These are phyloP conservation scores for Mentha longifolia DNA, from an alignment of 257 asterid species.

Conservation along the genomic window DNA sequence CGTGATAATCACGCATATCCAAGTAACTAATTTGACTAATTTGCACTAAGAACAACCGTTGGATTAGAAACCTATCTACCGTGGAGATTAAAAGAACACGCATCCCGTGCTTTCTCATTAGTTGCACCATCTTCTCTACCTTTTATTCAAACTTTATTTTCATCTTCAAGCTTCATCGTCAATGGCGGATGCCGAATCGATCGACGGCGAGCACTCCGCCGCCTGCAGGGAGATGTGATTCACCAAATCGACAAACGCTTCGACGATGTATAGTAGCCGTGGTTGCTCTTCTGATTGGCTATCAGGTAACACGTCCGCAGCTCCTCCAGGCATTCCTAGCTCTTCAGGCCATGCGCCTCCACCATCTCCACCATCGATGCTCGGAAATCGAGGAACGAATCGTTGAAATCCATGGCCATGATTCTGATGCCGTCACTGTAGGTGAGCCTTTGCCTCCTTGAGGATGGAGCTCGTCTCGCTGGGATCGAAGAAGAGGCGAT, in stretches of 20 bases:
- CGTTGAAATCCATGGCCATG: conserved; percentile 43
- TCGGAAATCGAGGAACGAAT: conserved; percentile 56
- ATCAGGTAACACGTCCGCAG: conserved; percentile 52
- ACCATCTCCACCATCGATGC: conserved; percentile 72
- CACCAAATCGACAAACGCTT: conserved; percentile 57
- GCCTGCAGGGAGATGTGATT: conserved; percentile 30
- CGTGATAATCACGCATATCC: too few relatives aligned
- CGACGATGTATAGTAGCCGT: conserved; percentile 59
- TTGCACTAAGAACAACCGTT: too few relatives aligned
- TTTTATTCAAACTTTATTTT: too few relatives aligned
- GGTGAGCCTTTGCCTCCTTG: conserved; percentile 39
- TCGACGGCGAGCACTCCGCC: neutral
- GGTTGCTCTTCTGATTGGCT: conserved; percentile 45
- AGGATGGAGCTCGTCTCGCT: conserved; percentile 58
- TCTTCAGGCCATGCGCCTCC: conserved; percentile 47
- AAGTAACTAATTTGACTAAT: too few relatives aligned
- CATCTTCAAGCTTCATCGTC: too few relatives aligned
- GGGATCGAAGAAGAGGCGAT: conserved; percentile 59
- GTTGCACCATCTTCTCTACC: too few relatives aligned
- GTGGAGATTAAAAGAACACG: too few relatives aligned
- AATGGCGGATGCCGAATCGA: conserved; percentile 22
- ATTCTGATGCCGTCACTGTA: conserved; percentile 35
- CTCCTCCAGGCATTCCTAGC: conserved; percentile 54
- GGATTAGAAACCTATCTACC: too few relatives aligned
- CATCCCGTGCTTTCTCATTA: too few relatives aligned